These are phyloP conservation scores for Amanita pseudoporphyria DNA, from an alignment of 768 basidiomycete genomes.

Conservation along the genomic window DNA sequence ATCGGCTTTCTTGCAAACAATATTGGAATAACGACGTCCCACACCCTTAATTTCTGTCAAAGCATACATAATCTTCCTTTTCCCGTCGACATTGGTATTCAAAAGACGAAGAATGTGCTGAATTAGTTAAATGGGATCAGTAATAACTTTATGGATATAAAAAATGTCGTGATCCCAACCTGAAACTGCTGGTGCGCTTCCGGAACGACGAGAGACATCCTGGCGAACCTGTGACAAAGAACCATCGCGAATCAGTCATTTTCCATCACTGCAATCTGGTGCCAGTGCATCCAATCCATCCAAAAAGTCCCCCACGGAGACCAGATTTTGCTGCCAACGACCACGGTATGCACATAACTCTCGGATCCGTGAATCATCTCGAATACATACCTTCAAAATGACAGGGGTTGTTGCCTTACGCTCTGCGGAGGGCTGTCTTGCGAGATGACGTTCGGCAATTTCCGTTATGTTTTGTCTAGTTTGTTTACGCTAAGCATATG, in stretches of 20 bases:
- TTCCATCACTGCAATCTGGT: constrained; percentile 10
- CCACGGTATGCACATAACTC: not conserved
- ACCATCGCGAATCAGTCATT: not conserved
- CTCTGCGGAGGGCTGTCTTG: not conserved
- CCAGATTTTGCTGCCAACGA: not conserved
- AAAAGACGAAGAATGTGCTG: constrained; percentile 99
- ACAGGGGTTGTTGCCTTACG: not conserved
- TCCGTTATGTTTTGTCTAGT: not conserved
- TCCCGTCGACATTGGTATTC: constrained; percentile 99
- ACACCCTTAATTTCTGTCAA: constrained; percentile 99
- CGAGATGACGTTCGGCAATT: not conserved
- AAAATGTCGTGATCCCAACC: constrained; percentile 30
- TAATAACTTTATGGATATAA: constrained; percentile 11
- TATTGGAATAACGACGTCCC: constrained; percentile 95
- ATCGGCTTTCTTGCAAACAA: constrained; percentile 99
- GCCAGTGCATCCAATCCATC: constrained; percentile 12
- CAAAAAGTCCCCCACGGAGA: not conserved
- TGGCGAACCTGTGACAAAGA: constrained; percentile 16
- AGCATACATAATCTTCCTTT: constrained; percentile 99
- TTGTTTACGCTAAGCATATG: not conserved
- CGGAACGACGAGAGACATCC: constrained; percentile 95
- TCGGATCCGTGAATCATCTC: not conserved
- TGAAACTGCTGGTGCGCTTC: constrained; percentile 95
- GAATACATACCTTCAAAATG: not conserved
- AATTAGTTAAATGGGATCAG: not conserved